Conservation (phyloP, 1,284 basidiomycete genomes). For the Ustilago sp. region DNA sequence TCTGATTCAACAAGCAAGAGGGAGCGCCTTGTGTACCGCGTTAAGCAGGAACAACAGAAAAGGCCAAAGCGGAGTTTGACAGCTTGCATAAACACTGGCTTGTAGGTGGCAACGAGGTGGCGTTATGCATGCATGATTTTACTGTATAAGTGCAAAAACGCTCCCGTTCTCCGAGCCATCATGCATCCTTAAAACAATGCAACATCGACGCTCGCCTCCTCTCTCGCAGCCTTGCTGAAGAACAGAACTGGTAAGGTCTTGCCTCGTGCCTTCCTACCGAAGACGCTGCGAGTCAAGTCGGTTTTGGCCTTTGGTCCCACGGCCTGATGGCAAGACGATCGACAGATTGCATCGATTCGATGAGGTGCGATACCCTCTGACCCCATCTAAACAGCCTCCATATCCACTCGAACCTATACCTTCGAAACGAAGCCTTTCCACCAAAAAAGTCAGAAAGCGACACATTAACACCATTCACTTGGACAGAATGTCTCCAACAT, state of each 20-base stretch:
- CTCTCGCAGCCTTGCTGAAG: no score
- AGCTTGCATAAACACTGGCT: slow-evolving; percentile 12
- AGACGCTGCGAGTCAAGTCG: no score
- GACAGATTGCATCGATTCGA: background rate
- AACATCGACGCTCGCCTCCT: background rate
- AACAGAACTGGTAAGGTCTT: no score
- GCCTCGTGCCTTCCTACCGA: no score
- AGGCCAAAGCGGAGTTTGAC: slow-evolving; percentile 31
- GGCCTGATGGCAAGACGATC: background rate
- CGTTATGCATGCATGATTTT: no score
- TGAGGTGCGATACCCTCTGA: background rate
- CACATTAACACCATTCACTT: background rate
- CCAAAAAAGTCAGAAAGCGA: background rate
- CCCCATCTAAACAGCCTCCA: background rate
- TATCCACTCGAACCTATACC: background rate
- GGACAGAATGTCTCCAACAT: background rate
- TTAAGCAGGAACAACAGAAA: slow-evolving; percentile 10
- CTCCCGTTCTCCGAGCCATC: slow-evolving; percentile 9
- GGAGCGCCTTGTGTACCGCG: background rate
- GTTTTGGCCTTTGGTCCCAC: no score
- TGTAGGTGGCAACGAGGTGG: background rate
- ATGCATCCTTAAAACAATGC: background rate
- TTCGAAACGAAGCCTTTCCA: background rate
- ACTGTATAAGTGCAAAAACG: background rate
- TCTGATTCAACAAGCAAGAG: background rate